Base-by-base conservation (phyloP, 2,329 filamentous ascomycete genomes). In the Pyrenophora teres region DNA sequence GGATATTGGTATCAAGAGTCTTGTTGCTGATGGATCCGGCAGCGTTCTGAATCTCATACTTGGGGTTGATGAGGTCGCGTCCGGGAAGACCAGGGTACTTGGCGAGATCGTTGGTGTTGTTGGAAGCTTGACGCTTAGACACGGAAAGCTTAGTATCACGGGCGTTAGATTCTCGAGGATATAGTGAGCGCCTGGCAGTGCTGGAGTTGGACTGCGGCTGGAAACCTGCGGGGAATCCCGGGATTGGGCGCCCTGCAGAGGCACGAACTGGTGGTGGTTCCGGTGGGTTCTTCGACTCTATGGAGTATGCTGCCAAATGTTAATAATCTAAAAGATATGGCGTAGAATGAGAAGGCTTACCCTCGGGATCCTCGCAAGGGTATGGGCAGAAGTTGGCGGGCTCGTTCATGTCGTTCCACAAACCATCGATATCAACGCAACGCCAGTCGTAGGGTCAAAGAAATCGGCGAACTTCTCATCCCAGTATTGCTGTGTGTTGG, bases 381-480 rank as follows among this genome's bases (percentile, higher is more conserved):
- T 63, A 72, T 6, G 61, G 55, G 50, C 70, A 73, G 41, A 73
- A 72, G 35, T 72, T 71, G 1, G 69, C 62, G 1, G 68, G 62
- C 50, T 73, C 70, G 19, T 73, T 73, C 70, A 73, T 74, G 40
- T 74, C 73, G 40, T 74, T 75, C 74, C 88, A 92, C 0, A 92
- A 76, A 0, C 83, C 89, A 56, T 92, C 89, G 43, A 92, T 89
- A 57, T 92, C 85, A 9, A 92, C 79, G 31, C 85, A 9, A 92
- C 79, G 31, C 89, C 89, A 1, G 74, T 80, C 0, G 84, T 76
- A 0, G 81, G 72, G 50, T 80, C 72, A 72, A 92, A 91, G 78
- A 92, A 92, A 1, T 69, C 69, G 0, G 69, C 69, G 64, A 93
- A 89, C 68, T 92, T 83, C 12, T 78, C 78, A 63, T 84, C 84